These are phyloP conservation scores for Leishmania braziliensis DNA, from an alignment of 208 protist genomes.

Conservation along the genomic window DNA sequence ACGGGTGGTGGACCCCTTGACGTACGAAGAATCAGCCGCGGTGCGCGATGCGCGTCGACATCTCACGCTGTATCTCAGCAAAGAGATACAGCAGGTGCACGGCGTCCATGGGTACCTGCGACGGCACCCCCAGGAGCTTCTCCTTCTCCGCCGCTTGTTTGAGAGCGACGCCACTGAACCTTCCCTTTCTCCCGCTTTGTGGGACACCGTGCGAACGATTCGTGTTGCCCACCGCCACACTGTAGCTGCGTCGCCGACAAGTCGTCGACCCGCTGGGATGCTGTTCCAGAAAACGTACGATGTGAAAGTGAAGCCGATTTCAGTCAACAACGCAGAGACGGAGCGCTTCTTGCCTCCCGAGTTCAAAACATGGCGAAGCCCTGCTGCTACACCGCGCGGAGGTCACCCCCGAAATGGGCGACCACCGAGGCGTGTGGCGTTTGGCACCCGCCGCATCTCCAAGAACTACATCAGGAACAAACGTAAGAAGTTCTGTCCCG, in stretches of 20 bases:
- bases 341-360: conserved; percentile 70
- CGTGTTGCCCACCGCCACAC: conserved; percentile 57
- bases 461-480: conserved; percentile 81
- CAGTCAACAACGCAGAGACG: conserved; percentile 45
- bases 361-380: conserved; percentile 77
- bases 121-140: conserved; percentile 47
- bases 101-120: conserved; percentile 20
- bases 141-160: conserved; percentile 67
- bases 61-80: conserved; percentile 26
- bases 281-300: conserved; percentile 58
- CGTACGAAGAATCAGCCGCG: conserved; percentile 24
- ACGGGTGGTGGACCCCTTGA: conserved; percentile 31
- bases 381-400: conserved; percentile 42
- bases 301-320: conserved; percentile 61
- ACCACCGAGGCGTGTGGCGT: conserved; percentile 38
- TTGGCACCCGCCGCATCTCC: conserved; percentile 78
- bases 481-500: conserved; percentile 44
- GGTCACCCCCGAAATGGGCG: conserved; percentile 30
- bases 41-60: conserved; percentile 22
- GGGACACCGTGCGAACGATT: conserved; percentile 67
- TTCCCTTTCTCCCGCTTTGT: conserved; percentile 51
- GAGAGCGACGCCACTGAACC: conserved; percentile 46
- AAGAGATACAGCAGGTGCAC: conserved; percentile 14
- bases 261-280: conserved; percentile 20
- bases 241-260: conserved; percentile 12